Conservation (phyloP, 345 rosid genomes). For the Viola odorata region DNA sequence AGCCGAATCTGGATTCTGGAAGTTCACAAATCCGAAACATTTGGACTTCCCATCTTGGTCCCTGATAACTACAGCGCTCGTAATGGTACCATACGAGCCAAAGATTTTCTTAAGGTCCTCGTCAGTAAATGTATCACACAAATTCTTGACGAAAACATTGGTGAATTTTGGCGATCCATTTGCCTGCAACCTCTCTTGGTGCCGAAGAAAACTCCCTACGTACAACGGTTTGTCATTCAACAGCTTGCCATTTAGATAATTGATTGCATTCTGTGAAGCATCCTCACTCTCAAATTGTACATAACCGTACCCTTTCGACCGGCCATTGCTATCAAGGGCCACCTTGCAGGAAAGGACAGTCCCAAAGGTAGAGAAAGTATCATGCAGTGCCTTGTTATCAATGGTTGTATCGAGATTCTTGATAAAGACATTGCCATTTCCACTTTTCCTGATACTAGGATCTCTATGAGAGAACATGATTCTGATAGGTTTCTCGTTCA, state of each 20-base stretch:
- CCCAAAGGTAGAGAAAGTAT: constrained; percentile 54
- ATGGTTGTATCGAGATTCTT: constrained; percentile 57
- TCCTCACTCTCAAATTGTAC: constrained; percentile 67
- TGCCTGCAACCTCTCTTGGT: constrained; percentile 34
- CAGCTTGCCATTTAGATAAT: constrained; percentile 54
- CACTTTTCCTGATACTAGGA: constrained; percentile 55
- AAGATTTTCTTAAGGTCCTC: constrained; percentile 58
- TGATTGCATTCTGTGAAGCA: constrained; percentile 47
- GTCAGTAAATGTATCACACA: constrained; percentile 46
- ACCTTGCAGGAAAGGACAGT: constrained; percentile 61
- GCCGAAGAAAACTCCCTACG: constrained; percentile 53
- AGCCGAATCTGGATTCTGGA: constrained; percentile 51
- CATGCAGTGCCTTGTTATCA: constrained; percentile 52
- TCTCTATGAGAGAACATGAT: constrained; percentile 72
- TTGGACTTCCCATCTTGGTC: constrained; percentile 57
- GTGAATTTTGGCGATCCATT: constrained; percentile 42
- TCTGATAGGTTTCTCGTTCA: constrained; percentile 58
- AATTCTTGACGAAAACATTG: constrained; percentile 60
- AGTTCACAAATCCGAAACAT: constrained; percentile 74
- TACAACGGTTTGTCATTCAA: constrained; percentile 59
- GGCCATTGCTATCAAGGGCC: constrained; percentile 40
- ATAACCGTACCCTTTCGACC: constrained; percentile 57
- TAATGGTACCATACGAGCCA: constrained; percentile 45
- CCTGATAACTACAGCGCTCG: constrained; percentile 56
- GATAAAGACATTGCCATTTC: constrained; percentile 63